Percentiles rank a stretch among this genome's conserved stretches.
Evolutionary conservation across 495 filamentous ascomycete species (phyloP).

Genomic region (Lasiosphaeria miniovina): DNA sequence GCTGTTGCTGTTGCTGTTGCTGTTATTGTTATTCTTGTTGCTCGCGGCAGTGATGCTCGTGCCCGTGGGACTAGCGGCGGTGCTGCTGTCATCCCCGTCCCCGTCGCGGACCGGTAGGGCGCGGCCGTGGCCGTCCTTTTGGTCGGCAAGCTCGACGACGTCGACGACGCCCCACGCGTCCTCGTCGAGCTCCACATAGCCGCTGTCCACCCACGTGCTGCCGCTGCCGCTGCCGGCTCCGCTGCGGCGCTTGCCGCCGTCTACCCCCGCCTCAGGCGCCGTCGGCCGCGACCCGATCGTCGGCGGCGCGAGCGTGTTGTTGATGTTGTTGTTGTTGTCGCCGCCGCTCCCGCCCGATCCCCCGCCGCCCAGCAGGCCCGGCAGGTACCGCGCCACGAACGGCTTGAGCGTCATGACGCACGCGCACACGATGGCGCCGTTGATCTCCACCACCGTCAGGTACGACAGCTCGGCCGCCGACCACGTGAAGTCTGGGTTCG

Average conservation of each 20-base stretch:
- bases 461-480: slow-evolving; percentile 29
- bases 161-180: slow-evolving; percentile 18
- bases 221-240: slow-evolving; percentile 2
- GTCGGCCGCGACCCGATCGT: slow-evolving; percentile 24
- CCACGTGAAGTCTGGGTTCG: slow-evolving; percentile 28
- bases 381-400: slow-evolving; percentile 29
- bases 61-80: background rate
- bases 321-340: background rate
- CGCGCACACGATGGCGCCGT: slow-evolving; percentile 42
- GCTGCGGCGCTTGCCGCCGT: slow-evolving; percentile 6
- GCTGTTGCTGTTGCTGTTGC: too few species aligned
- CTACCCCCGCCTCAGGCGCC: slow-evolving; percentile 10
- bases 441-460: slow-evolving; percentile 47
- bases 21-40: too few species aligned
- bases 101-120: background rate
- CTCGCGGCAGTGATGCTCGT: too few species aligned
- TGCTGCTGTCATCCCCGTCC: slow-evolving; percentile 3
- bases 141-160: slow-evolving; percentile 24
- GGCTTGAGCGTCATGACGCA: slow-evolving; percentile 38
- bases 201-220: slow-evolving; percentile 6
- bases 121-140: background rate
- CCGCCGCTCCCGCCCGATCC: slow-evolving; percentile 3
- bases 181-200: slow-evolving; percentile 28
- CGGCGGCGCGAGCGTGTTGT: slow-evolving; percentile 15
- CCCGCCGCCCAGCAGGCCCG: slow-evolving; percentile 27